Evolutionary conservation across 495 filamentous ascomycete species (phyloP).

Genomic region (Penicillium roqueforti): DNA sequence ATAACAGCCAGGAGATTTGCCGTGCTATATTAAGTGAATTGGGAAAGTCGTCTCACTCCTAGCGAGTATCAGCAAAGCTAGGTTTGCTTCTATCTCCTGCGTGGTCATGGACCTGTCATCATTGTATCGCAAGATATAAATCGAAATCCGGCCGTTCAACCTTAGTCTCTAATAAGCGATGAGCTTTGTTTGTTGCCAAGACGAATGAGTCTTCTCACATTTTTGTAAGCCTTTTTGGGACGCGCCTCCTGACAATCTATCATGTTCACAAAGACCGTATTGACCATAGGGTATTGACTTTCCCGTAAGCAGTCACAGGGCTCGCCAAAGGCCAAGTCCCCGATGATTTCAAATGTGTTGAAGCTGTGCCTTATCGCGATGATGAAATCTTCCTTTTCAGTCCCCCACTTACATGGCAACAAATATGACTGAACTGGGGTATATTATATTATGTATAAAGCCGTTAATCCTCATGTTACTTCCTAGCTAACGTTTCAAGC

Average conservation of each 20-base stretch:
- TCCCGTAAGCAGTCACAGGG: constrained; percentile 47
- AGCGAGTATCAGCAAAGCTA: constrained; percentile 39
- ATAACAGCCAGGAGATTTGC: constrained; percentile 28
- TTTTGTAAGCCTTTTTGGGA: constrained; percentile 2
- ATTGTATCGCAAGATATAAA: constrained; percentile 26
- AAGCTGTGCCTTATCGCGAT: constrained; percentile 40
- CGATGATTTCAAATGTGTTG: constrained; percentile 57
- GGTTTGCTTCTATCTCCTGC: constrained; percentile 41
- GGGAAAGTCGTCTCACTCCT: constrained; percentile 52
- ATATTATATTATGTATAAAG: background rate
- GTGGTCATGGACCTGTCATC: constrained; percentile 28
- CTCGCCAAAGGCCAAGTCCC: constrained; percentile 52
- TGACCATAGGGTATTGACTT: constrained; percentile 41
- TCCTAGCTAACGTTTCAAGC: background rate
- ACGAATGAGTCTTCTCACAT: constrained; percentile 12
- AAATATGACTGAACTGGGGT: constrained; percentile 12
- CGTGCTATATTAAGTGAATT: constrained; percentile 47
- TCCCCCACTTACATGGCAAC: constrained; percentile 13
- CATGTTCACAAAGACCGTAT: constrained; percentile 19
- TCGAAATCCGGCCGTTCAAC: constrained; percentile 20
- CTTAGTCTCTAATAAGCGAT: constrained; percentile 12
- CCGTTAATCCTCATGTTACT: background rate
- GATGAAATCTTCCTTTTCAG: background rate
- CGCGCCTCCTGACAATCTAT: constrained; percentile 8
- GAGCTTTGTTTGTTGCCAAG: constrained; percentile 16